A percentile compares a stretch with the other conserved stretches of the same genome.
phyloP scores from a whole-genome alignment of 1,284 basidiomycete species.

The Vanrija sp. region DNA sequence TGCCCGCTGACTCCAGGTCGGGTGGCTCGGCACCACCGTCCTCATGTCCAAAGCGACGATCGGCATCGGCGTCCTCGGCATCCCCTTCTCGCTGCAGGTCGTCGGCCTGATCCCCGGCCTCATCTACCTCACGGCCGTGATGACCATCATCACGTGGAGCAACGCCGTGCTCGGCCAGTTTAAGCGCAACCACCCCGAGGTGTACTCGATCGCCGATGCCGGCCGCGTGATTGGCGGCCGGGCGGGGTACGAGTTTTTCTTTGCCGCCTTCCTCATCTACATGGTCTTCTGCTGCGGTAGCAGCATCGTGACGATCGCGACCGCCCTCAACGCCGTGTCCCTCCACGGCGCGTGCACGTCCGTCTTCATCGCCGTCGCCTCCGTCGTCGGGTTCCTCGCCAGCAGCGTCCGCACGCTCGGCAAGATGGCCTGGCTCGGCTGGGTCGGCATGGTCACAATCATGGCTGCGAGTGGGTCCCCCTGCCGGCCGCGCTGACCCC shows the following conservation, averaged over 20 bases:
- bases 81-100: conserved; percentile 27
- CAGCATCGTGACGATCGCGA: conserved; percentile 27
- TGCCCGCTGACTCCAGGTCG: not conserved
- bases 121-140: conserved; percentile 25
- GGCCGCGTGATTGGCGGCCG: conserved; percentile 19
- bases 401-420: conserved; percentile 32
- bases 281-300: conserved; percentile 28
- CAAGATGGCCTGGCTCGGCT: conserved; percentile 36
- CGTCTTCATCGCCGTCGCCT: conserved; percentile 31
- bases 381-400: conserved; percentile 30
- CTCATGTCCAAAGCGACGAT: conserved; percentile 26
- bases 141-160: conserved; percentile 21
- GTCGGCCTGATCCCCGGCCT: conserved; percentile 31
- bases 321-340: conserved; percentile 34
- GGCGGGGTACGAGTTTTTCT: conserved; percentile 23
- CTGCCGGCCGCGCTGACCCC: not conserved
- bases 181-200: conserved; percentile 20
- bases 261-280: conserved; percentile 10
- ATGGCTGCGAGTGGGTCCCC: conserved; percentile 19
- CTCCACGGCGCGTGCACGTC: conserved; percentile 37
- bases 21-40: not conserved
- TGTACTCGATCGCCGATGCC: conserved; percentile 26
- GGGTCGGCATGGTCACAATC: conserved; percentile 36
- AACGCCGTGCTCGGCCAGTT: conserved; percentile 16
- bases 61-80: conserved; percentile 29